Evolutionary conservation across 495 filamentous ascomycete genomes (phyloP).

Genomic region (Aspergillus asperescens): DNA sequence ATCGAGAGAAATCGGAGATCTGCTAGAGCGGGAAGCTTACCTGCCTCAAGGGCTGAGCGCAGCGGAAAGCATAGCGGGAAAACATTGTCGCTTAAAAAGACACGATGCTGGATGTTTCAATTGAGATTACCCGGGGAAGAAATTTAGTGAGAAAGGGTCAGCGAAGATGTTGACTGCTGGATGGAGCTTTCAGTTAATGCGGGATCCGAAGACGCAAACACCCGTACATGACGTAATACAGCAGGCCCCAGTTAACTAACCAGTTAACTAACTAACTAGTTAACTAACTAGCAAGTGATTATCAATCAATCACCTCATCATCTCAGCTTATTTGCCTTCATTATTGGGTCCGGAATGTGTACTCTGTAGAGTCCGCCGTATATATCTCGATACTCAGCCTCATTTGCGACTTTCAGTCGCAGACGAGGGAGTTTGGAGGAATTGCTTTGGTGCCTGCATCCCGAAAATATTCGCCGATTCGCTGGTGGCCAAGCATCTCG

Average conservation of each 20-base stretch:
- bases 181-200: constrained; percentile 9
- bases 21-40: constrained; percentile 22
- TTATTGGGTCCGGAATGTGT: neutral
- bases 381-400: neutral
- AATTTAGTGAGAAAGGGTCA: too few species aligned
- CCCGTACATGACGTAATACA: constrained; percentile 21
- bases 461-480: too few species aligned
- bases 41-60: constrained; percentile 45
- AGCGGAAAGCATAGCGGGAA: constrained; percentile 44
- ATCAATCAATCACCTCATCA: constrained; percentile 3
- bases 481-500: too few species aligned
- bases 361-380: too few species aligned
- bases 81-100: constrained; percentile 39
- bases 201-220: constrained; percentile 11
- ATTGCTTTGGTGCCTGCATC: too few species aligned
- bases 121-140: too few species aligned
- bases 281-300: constrained; percentile 9
- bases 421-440: too few species aligned
- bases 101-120: constrained; percentile 9
- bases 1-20: neutral
- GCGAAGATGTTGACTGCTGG: constrained; percentile 19
- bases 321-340: neutral
- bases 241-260: too few species aligned
- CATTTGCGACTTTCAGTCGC: too few species aligned
- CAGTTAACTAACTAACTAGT: too few species aligned